These are phyloP conservation scores for Aspergillus sclerotioniger DNA, from an alignment of 495 filamentous ascomycete genomes.

Conservation along the genomic window DNA sequence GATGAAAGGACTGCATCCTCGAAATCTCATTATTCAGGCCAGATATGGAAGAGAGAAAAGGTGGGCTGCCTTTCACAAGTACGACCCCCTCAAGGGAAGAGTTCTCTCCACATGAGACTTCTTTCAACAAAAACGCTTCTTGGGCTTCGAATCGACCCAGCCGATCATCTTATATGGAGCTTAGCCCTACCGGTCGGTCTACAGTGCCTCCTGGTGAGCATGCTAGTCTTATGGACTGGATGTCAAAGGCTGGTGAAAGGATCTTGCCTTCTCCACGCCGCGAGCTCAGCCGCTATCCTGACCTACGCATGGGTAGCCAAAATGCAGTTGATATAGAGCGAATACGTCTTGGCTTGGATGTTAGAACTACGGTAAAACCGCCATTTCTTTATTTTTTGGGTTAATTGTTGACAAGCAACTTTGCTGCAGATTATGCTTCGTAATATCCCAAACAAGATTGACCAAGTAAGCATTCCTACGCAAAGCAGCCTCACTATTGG, in stretches of 20 bases:
- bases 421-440: conserved; percentile 80
- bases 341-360: conserved; percentile 65
- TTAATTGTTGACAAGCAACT: not conserved
- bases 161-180: conserved; percentile 30
- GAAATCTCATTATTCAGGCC: conserved; percentile 28
- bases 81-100: conserved; percentile 15
- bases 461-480: conserved; percentile 53
- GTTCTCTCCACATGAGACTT: conserved; percentile 10
- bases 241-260: conserved; percentile 26
- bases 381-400: not conserved
- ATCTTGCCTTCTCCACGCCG: conserved; percentile 24
- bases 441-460: conserved; percentile 91
- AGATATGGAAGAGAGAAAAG: conserved; percentile 20
- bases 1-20: conserved; percentile 27
- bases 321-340: conserved; percentile 65
- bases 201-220: conserved; percentile 32
- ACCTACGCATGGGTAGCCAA: conserved; percentile 47
- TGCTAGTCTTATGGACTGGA: conserved; percentile 32
- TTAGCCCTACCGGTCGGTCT: conserved; percentile 41
- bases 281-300: conserved; percentile 22
- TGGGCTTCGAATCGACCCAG: conserved; percentile 15
- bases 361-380: conserved; percentile 66
- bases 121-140: conserved; percentile 12
- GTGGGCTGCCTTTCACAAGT: conserved; percentile 11
- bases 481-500: not conserved